Conservation (phyloP, 2,329 filamentous ascomycete genomes). For the Colletotrichum shisoi region DNA sequence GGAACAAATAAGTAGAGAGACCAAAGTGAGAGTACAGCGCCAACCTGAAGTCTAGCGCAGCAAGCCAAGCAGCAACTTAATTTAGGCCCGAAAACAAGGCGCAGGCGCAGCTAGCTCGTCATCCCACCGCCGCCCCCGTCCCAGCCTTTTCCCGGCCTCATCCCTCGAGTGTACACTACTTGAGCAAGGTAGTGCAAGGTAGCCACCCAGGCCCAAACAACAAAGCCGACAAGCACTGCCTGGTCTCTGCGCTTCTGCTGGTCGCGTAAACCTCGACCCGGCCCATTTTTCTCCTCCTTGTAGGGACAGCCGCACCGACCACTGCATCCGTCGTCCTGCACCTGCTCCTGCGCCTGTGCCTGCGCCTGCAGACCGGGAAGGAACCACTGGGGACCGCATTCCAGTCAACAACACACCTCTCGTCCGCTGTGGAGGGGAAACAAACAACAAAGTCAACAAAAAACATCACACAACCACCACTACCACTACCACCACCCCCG, state of each 20-base stretch:
- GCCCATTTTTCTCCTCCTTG: constrained; percentile 19
- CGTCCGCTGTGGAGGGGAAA: constrained; percentile 25
- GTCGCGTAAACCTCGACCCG: constrained; percentile 22
- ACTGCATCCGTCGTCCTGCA: constrained; percentile 13
- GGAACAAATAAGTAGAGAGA: not conserved
- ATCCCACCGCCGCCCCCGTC: constrained; percentile 24
- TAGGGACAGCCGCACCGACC: constrained; percentile 12
- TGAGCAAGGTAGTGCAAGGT: not conserved
- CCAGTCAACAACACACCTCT: constrained; percentile 37
- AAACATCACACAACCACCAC: constrained; percentile 29
- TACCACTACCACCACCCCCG: not conserved
- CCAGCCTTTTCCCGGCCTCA: constrained; percentile 32
- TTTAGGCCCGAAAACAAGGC: constrained; percentile 8
- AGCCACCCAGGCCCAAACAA: constrained; percentile 24
- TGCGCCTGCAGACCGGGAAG: constrained; percentile 11
- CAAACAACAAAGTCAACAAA: constrained; percentile 37
- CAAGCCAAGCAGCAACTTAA: constrained; percentile 5
- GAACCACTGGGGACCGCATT: constrained; percentile 34
- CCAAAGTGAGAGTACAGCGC: constrained; percentile 1
- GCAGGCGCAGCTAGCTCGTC: constrained; percentile 33
- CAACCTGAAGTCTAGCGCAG: constrained; percentile 18
- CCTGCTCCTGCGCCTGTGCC: constrained; percentile 5
- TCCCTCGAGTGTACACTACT: not conserved
- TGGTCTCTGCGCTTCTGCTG: constrained; percentile 18
- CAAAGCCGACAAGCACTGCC: constrained; percentile 38